Conservation (phyloP, 306 rosid species). For the Phaseolus lunatus region DNA sequence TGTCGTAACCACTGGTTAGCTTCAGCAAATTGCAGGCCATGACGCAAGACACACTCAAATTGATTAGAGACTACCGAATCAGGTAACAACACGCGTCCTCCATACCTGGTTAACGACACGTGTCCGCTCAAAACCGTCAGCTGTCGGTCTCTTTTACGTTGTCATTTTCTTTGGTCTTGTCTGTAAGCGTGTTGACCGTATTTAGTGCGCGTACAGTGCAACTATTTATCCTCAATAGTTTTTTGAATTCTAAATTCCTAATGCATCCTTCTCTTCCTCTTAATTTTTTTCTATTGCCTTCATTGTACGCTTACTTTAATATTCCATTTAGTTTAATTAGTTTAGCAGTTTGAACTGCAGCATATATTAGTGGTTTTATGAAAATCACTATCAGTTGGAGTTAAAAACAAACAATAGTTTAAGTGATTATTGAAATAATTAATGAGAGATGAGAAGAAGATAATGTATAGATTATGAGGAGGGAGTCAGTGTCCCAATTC, state of each 20-base stretch:
- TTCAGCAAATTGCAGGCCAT: conserved; percentile 25
- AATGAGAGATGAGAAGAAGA: conserved; percentile 27
- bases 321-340: neutral
- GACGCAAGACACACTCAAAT: conserved; percentile 42
- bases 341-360: neutral
- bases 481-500: conserved; percentile 16
- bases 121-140: conserved; percentile 44
- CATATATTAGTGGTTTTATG: neutral
- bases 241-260: conserved; percentile 8
- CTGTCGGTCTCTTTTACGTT: conserved; percentile 46
- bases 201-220: conserved; percentile 50
- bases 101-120: neutral
- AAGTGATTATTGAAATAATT: neutral
- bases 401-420: neutral
- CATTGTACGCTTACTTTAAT: conserved; percentile 4
- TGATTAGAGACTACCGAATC: conserved; percentile 11
- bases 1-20: conserved; percentile 39
- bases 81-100: neutral
- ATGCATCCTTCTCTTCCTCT: neutral
- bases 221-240: neutral
- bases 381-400: neutral
- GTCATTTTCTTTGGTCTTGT: conserved; percentile 20
- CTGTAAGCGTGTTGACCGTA: conserved; percentile 50
- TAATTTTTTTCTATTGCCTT: conserved; percentile 26
- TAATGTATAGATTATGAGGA: conserved; percentile 44